Conservation (phyloP, 306 rosid species). For the Pterocarpus santalinus region DNA sequence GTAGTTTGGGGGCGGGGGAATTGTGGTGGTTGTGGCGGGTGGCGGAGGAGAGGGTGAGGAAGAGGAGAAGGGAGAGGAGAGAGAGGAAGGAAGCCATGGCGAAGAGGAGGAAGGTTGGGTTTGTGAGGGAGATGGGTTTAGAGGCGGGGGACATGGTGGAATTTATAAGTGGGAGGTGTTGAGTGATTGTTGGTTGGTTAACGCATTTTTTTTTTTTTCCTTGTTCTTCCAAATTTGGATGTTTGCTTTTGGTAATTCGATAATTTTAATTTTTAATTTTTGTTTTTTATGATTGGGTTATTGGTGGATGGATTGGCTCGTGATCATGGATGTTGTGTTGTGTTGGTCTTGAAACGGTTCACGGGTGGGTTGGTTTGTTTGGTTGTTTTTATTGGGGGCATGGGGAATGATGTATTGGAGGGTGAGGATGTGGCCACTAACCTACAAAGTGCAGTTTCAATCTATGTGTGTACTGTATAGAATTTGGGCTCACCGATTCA, state of each 20-base stretch:
- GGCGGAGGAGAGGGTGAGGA: conserved; percentile 63
- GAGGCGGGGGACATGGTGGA: background rate
- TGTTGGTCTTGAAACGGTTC: background rate
- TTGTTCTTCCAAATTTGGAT: conserved; percentile 14
- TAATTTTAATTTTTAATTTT: background rate
- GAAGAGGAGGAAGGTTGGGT: conserved; percentile 29
- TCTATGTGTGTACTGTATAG: too few species aligned
- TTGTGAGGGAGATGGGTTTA: conserved; percentile 10
- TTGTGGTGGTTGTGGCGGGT: conserved; percentile 26
- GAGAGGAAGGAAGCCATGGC: conserved; percentile 65
- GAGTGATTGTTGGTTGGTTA: background rate
- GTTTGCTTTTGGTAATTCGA: background rate
- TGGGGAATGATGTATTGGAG: background rate
- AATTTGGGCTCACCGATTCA: too few species aligned
- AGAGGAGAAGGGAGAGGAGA: conserved; percentile 54
- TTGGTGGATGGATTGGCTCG: background rate
- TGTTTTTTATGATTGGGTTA: background rate
- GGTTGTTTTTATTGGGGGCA: background rate
- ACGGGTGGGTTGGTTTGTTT: background rate
- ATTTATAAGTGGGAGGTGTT: conserved; percentile 24
- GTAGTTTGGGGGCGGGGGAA: background rate
- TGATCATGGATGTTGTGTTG: background rate
- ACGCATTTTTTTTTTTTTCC: background rate
- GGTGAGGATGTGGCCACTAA: conserved; percentile 27
- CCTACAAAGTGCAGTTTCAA: too few species aligned